Evolutionary conservation across 2,329 filamentous ascomycete genomes (phyloP), one percentile per base, ranked within the genome.

Genomic region (Coccinonectria pachysandricola): DNA sequence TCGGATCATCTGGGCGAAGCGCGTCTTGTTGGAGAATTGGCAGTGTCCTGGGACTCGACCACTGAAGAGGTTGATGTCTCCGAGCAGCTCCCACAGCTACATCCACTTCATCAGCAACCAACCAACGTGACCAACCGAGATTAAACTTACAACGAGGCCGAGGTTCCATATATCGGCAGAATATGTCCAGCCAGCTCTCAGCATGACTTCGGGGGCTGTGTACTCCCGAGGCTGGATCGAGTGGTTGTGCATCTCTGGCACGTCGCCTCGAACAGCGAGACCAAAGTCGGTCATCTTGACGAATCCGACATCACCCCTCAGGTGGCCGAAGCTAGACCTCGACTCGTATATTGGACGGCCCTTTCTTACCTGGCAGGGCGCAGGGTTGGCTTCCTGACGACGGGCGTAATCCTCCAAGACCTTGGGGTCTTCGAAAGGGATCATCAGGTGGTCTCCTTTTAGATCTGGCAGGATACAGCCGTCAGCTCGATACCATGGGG

Each of bases 161-260:
- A 53, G 21, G 21, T 48, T 48, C 45, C 44, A 48, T 10, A 48
- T 48, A 26, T 53, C 50, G 7, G 40, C 43, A n/a, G 48, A 35
- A 23, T 50, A 53, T 7, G 39, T 40, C 50, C 49, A 53, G 5
- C 37, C 44, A 5, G 42, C 36, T 28, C 37, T 39, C 6, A 53
- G 39, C 31, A 50, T 35, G 5, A 50, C 48, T 28, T 53, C 49
- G 8, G 49, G 50, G 2, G 48, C 47, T 2, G 35, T 40, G 27
- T 49, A 53, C 26, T 50, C 40, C 8, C 42, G 27, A 4, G 47
- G 45, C 24, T 53, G 49, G 12, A 50, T 49, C 13, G 32, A 27
- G 27, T 51, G 39, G 31, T 40, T 40, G 24, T 40, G 30, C 7
- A 21, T 30, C 17, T 31, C 12, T 6, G 34, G 19, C 7, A 35